phyloP scores from a whole-genome alignment of 2,329 filamentous ascomycete species.

The Colletotrichum truncatum region DNA sequence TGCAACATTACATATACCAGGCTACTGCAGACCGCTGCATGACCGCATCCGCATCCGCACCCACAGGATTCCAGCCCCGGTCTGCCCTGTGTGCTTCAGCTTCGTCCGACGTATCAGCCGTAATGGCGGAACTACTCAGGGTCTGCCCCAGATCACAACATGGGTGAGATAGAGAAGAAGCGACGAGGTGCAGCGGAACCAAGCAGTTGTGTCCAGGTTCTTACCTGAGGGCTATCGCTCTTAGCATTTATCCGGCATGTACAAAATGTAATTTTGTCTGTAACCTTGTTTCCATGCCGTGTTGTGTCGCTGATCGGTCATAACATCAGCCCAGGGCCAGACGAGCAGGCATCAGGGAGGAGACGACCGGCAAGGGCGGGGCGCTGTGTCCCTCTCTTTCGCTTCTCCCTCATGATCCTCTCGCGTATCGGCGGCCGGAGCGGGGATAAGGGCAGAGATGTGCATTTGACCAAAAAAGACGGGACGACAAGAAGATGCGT shows the following conservation, averaged over 20 bases:
- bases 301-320: constrained; percentile 1
- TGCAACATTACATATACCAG: constrained; percentile 8
- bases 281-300: not conserved
- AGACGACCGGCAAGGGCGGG: constrained; percentile 8
- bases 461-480: not conserved
- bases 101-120: constrained; percentile 17
- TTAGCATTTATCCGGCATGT: not conserved
- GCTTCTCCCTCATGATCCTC: constrained; percentile 23
- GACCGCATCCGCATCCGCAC: not conserved
- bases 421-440: constrained; percentile 9
- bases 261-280: not conserved
- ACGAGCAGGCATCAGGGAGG: constrained; percentile 5
- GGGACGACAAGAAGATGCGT: not conserved
- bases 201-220: not conserved
- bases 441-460: not conserved
- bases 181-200: constrained; percentile 1
- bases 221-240: not conserved
- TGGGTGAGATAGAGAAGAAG: not conserved
- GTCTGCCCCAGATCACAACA: not conserved
- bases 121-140: not conserved
- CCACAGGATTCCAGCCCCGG: not conserved
- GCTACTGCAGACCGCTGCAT: constrained; percentile 5
- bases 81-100: constrained; percentile 19
- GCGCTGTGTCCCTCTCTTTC: constrained; percentile 1
- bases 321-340: not conserved